Conservation (phyloP, 1,139 yeast species). For the Suhomyces bolitotheri region DNA sequence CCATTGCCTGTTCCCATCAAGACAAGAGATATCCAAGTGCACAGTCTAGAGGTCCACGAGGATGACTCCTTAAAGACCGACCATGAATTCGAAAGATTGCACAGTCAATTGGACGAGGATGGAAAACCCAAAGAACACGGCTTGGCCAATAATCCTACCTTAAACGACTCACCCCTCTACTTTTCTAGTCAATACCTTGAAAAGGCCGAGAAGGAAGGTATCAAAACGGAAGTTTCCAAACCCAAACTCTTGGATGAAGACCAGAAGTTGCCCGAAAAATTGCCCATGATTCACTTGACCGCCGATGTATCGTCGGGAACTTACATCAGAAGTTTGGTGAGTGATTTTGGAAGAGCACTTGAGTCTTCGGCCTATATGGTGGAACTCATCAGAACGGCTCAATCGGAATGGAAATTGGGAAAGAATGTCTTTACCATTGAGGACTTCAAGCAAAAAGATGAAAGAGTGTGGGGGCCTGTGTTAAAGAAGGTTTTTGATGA, state of each 20-base stretch:
- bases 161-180: constrained; percentile 61
- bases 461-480: constrained; percentile 69
- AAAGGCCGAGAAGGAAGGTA: constrained; percentile 36
- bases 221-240: constrained; percentile 23
- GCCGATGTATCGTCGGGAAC: constrained; percentile 94
- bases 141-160: constrained; percentile 55
- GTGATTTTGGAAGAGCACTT: constrained; percentile 84
- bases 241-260: constrained; percentile 28
- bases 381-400: constrained; percentile 67
- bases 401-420: constrained; percentile 79
- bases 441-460: constrained; percentile 61
- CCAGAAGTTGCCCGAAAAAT: constrained; percentile 30
- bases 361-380: constrained; percentile 90
- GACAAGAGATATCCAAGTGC: constrained; percentile 68
- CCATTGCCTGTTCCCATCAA: constrained; percentile 83
- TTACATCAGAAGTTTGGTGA: constrained; percentile 83
- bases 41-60: constrained; percentile 51
- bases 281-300: constrained; percentile 69
- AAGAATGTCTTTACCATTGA: constrained; percentile 67
- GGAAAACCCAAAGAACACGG: constrained; percentile 50
- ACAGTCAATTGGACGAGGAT: constrained; percentile 53
- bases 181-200: constrained; percentile 55
- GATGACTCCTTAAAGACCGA: constrained; percentile 54
- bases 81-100: constrained; percentile 56
- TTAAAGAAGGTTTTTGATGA: constrained; percentile 49